These are phyloP conservation scores for Arthrobotrys musiformis DNA, from an alignment of 2,329 filamentous ascomycete species.

Conservation along the genomic window DNA sequence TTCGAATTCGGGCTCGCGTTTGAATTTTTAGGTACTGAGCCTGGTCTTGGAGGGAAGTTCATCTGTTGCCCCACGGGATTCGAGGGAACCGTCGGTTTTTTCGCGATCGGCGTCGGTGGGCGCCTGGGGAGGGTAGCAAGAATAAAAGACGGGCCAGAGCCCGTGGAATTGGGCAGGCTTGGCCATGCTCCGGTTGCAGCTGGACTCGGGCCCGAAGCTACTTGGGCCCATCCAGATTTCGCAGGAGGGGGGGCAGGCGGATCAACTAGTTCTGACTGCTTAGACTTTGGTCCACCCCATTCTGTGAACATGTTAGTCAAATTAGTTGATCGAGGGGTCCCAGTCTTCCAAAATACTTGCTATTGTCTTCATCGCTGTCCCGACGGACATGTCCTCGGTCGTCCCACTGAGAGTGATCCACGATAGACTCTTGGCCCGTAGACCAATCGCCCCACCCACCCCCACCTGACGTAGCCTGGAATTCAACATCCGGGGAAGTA, in stretches of 20 bases:
- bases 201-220: not conserved
- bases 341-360: not conserved
- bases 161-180: not conserved
- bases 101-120: not conserved
- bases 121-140: not conserved
- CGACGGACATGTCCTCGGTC: slow-evolving; percentile 26
- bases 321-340: not conserved
- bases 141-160: not conserved
- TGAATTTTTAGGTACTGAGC: not conserved
- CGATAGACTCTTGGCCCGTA: not conserved
- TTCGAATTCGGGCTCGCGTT: not conserved
- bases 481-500: not conserved
- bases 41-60: not conserved
- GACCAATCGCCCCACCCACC: slow-evolving; percentile 42
- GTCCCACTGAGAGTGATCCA: slow-evolving; percentile 18
- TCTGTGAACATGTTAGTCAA: slow-evolving; percentile 11
- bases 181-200: not conserved
- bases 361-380: slow-evolving; percentile 27
- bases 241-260: not conserved
- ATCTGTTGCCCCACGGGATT: not conserved
- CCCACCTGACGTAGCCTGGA: not conserved
- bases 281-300: slow-evolving; percentile 30
- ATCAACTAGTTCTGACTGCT: not conserved
- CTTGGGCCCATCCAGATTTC: not conserved
- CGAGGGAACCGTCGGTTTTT: not conserved